Percentiles rank a stretch among this genome's conserved stretches.
Conservation (phyloP, 2,329 filamentous ascomycete genomes). For the Monilinia fructicola region DNA sequence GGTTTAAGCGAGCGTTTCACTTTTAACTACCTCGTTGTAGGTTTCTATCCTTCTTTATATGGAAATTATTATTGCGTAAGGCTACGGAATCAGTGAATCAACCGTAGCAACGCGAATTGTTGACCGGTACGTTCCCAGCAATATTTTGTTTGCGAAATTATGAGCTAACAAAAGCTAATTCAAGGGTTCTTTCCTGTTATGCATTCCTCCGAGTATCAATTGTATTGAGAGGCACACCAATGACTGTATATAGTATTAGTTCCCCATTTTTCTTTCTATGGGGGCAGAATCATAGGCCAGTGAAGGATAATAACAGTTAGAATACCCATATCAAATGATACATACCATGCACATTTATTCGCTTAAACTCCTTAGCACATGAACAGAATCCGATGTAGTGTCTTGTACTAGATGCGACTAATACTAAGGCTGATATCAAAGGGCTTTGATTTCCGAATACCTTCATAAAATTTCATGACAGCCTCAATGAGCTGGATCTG, state of each 20-base stretch:
- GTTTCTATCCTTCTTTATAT: not conserved
- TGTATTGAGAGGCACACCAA: not conserved
- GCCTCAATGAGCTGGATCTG: no score
- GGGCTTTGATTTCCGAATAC: accelerated
- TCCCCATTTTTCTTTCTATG: not conserved
- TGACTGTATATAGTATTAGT: not conserved
- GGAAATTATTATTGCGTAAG: no score
- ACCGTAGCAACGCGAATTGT: not conserved
- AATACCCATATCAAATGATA: not conserved
- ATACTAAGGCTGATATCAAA: not conserved
- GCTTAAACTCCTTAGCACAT: not conserved
- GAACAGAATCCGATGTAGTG: accelerated
- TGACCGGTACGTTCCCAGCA: not conserved
- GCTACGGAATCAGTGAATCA: no score
- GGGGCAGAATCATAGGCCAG: not conserved
- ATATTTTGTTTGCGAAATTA: not conserved
- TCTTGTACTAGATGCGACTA: no score
- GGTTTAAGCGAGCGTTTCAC: not conserved
- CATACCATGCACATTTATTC: not conserved
- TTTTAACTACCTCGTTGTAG: not conserved
- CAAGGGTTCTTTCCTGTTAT: not conserved
- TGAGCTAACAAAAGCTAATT: not conserved
- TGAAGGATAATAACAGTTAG: not conserved
- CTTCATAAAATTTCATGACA: accelerated
- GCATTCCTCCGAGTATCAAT: not conserved